These are phyloP conservation scores for Coemansia sp. DNA, from an alignment of 192 early-diverging fungal species.

Conservation along the genomic window DNA sequence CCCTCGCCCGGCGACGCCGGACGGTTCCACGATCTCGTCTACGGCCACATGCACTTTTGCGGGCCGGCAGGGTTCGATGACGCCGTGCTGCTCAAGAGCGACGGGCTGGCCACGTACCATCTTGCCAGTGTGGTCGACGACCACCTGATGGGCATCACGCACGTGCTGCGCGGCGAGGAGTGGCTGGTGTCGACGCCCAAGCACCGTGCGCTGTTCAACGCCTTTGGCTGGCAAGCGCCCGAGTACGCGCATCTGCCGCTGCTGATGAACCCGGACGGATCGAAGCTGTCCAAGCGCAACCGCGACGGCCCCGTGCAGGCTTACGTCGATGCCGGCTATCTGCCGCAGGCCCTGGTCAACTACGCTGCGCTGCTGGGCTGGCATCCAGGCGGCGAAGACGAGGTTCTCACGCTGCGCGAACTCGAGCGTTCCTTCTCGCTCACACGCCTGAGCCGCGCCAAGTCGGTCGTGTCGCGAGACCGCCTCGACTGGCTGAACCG, in stretches of 20 bases:
- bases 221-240: constrained; percentile 78
- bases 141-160: constrained; percentile 85
- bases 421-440: constrained; percentile 35
- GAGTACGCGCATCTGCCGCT: constrained; percentile 86
- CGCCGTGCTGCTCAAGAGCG: constrained; percentile 85
- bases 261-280: constrained; percentile 74
- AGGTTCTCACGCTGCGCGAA: constrained; percentile 58
- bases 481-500: constrained; percentile 47
- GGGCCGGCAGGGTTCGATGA: constrained; percentile 76
- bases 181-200: constrained; percentile 95
- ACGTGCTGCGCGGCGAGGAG: constrained; percentile 92
- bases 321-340: constrained; percentile 73
- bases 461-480: constrained; percentile 43
- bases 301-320: constrained; percentile 68
- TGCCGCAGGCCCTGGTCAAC: constrained; percentile 83
- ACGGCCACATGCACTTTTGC: constrained; percentile 71
- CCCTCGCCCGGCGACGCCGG: constrained; percentile 54
- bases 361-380: constrained; percentile 87
- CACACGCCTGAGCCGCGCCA: constrained; percentile 39
- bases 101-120: constrained; percentile 92
- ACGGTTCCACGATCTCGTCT: constrained; percentile 67
- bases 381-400: constrained; percentile 53
- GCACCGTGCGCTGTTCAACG: constrained; percentile 78
- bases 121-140: constrained; percentile 95
- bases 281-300: constrained; percentile 90